Base-by-base conservation (phyloP, 768 basidiomycete species). In the Cystofilobasidium macerans region DNA sequence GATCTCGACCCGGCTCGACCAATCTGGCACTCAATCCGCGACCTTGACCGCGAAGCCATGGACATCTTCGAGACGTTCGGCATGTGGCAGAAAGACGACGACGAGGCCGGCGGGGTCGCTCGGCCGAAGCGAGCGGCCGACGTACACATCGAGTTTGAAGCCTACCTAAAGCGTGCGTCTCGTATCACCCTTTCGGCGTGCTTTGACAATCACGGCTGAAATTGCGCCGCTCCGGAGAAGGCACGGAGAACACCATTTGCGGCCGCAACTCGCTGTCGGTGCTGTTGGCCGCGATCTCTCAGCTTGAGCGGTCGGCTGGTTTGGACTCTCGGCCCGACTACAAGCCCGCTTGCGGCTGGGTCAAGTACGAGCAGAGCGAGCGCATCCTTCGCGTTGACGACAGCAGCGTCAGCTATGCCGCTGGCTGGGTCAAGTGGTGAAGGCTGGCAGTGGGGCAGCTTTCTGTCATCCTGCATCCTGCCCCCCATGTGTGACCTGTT, bases 321-420 rank as follows among this genome's bases (percentile, higher is more conserved):
- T n/a, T n/a, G n/a, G n/a, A n/a, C n/a, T n/a, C n/a, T n/a, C n/a
- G n/a, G n/a, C n/a, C n/a, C n/a, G n/a, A n/a, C 71, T 64, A 62
- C 0, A 70, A 79, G 0, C 79, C 76, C 28, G 75, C 72, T 57
- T 73, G 91, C 60, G 83, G 84, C 69, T 99, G 90, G 84, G 89
- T 95, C 28, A 80, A 86, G 70, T 99, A 99, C 75, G 91, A 89
- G 74, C 94, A 98, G 77, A 98, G 92, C 73, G 87, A 84, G 72
- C 79, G 81, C 64, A 91, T 88, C 72, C 70, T 78, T 69, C 82
- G 77, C 22, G 72, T 87, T 62, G 77, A 79, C 56, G 89, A 92
- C 75, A 89, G 87, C 38, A 97, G 94, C 73, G 95, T 99, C 26
- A 94, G 91, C 76, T 99, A 99, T 73, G 93, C 92, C 11, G 94